A percentile compares a stretch with the other conserved stretches of the same genome.
Conservation (phyloP, 116 monocot genomes). For the Iris pallida region DNA sequence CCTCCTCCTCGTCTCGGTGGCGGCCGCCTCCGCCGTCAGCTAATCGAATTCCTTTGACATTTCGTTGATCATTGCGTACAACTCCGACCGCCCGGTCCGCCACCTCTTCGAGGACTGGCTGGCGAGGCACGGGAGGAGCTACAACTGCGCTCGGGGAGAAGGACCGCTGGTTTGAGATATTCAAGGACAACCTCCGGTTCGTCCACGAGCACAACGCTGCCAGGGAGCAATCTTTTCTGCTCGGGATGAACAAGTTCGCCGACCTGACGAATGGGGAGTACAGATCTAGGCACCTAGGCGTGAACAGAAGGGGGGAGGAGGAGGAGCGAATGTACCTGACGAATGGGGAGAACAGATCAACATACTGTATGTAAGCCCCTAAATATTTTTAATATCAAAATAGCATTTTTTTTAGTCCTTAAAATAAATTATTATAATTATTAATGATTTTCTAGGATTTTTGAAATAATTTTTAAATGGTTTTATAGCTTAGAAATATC, state of each 20-base stretch:
- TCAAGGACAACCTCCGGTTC: conserved; percentile 55
- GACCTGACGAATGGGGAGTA: conserved; percentile 67
- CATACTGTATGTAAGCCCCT: too few relatives aligned
- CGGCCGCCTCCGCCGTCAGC: too few relatives aligned
- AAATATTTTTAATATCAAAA: too few relatives aligned
- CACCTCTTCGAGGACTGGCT: conserved; percentile 36
- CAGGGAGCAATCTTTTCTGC: conserved; percentile 27
- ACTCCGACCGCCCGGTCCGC: conserved; percentile 1
- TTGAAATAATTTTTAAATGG: too few relatives aligned
- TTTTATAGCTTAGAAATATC: too few relatives aligned
- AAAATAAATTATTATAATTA: too few relatives aligned
- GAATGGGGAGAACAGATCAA: too few relatives aligned
- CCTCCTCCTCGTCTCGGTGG: too few relatives aligned
- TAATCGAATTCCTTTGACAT: too few relatives aligned
- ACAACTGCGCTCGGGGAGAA: conserved; percentile 29
- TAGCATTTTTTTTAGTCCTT: too few relatives aligned
- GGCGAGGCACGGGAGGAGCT: conserved; percentile 19
- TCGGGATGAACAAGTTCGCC: conserved; percentile 56
- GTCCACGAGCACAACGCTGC: conserved; percentile 58
- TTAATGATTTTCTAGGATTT: too few relatives aligned
- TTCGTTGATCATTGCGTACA: conserved; percentile 21
- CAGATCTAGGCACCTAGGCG: conserved; percentile 28
- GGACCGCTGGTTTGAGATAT: conserved; percentile 41
- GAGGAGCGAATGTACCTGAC: too few relatives aligned
- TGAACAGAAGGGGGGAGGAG: neutral